Evolutionary conservation across 176 grass and related monocot species (phyloP), one percentile per base, ranked within the genome.

Genomic region (Paspalum notatum): DNA sequence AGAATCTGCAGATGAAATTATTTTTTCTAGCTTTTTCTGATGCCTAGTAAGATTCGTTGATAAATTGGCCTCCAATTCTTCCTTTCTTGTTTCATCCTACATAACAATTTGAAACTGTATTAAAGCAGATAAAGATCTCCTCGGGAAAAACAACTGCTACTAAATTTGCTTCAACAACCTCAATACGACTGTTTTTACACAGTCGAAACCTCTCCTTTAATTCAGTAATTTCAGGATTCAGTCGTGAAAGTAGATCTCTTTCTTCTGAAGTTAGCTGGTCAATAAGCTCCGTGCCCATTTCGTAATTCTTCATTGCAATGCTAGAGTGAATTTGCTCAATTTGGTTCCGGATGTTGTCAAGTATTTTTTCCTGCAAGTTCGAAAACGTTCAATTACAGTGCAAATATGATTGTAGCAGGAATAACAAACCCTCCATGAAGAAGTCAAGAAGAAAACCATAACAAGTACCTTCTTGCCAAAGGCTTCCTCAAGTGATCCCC

Each of bases 231-330:
- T 97, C 94, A 85, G 85, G 89, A 66, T 94, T 97, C 80, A 97
- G 81, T 49, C 89, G 85, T 16, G 94, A 97, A 71, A 97, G 94
- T 60, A 94, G 87, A 88, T 87, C 63, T 55, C 84, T 91, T 82
- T 97, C 94, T 80, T 94, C 85, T 69, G 85, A 77, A 74, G 89
- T 97, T 82, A 94, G 76, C 85, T 97, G 91, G 82, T 97, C 91
- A 77, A 97, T 94, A 61, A 97, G 91, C 52, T 94, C 94, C 42
- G 91, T 97, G 62, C 89, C 91, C 94, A 97, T 94, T 85, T 97
- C 94, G 79, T 88, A 87, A 82, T 88, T 88, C 68, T 97, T 97
- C 94, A 94, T 89, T 75, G 82, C 77, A 80, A 97, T 94, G 76
- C 94, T 88, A 82, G 94, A 90, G 68, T 82, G 89, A 37, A 97